Conservation (phyloP, 352 stramenopile species). For the Globisporangium alternatum region DNA sequence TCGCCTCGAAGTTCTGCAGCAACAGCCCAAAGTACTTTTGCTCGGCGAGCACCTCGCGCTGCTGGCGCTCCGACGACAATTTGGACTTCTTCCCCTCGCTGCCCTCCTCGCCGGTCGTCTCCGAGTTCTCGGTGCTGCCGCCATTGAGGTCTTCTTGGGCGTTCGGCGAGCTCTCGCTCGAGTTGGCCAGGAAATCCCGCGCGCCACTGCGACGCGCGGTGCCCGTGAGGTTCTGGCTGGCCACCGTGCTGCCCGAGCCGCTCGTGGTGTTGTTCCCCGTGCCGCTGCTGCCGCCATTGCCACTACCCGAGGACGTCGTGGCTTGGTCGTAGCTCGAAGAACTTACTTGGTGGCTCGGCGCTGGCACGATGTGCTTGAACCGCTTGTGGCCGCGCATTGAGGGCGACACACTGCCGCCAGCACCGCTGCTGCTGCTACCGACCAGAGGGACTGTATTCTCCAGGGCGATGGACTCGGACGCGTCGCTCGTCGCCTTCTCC, state of each 20-base stretch:
- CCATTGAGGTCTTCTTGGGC: constrained; percentile 22
- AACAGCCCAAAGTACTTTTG: constrained; percentile 81
- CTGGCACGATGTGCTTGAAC: constrained; percentile 54
- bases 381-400: constrained; percentile 53
- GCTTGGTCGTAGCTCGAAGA: neutral
- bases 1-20: constrained; percentile 82
- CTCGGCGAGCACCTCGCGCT: constrained; percentile 59
- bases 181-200: constrained; percentile 10
- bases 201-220: constrained; percentile 1
- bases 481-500: constrained; percentile 65
- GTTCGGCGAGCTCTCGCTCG: constrained; percentile 28
- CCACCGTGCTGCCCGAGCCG: constrained; percentile 3
- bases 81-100: constrained; percentile 53
- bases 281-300: constrained; percentile 4
- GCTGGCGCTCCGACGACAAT: constrained; percentile 35
- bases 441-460: constrained; percentile 7
- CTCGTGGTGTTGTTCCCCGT: constrained; percentile 7
- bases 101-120: constrained; percentile 74
- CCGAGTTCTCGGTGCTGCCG: constrained; percentile 67
- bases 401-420: constrained; percentile 17
- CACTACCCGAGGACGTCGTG: neutral
- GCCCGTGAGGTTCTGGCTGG: neutral
- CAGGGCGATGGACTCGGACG: constrained; percentile 37
- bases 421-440: neutral
- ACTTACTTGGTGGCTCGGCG: neutral